Evolutionary conservation across 306 rosid genomes (phyloP), one percentile per base, ranked within the genome.

Genomic region (Acmispon strigosus): DNA sequence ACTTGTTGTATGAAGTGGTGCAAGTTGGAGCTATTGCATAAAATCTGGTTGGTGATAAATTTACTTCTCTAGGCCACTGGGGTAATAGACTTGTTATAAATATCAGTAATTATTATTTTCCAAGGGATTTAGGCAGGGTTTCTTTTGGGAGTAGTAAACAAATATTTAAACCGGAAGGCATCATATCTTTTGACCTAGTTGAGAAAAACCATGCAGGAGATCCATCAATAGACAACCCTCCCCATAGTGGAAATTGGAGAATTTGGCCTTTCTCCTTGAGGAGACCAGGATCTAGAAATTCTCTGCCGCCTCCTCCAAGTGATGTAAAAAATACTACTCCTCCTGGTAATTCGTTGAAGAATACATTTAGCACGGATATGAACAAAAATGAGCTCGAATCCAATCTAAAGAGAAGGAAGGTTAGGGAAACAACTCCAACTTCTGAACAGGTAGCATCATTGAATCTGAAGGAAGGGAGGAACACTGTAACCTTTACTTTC

Each of bases 401-500:
- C 29, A 79, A 79, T 74, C 57, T 11, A 66, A 62, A 34, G 69
- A 86, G 84, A 80, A 82, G 72, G 70, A 80, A 60, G 56, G 83
- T 81, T 44, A 86, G 80, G 83, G 83, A 45, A 81, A 75, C 58
- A 27, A 50, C 84, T 55, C 99, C 99, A 69, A 89, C 96, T 27
- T 87, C 97, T 52, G 96, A 91, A 78, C 92, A 95, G 83, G 61
- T 95, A 75, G 92, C 90, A n/a, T 95, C 97, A 5, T 77, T 95
- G 78, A 87, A 85, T 82, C 83, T 95, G 59, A 89, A 84, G 81
- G 97, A 95, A 65, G 99, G 99, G 78, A 84, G 71, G 80, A 95
- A 95, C 62, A 79, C 64, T 10, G 85, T 95, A 69, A 87, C 86
- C 41, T 95, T 91, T 86, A 86, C 92, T 29, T 95, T 95, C 84